Conservation (phyloP, 345 rosid species). For the Hibiscus mutabilis region DNA sequence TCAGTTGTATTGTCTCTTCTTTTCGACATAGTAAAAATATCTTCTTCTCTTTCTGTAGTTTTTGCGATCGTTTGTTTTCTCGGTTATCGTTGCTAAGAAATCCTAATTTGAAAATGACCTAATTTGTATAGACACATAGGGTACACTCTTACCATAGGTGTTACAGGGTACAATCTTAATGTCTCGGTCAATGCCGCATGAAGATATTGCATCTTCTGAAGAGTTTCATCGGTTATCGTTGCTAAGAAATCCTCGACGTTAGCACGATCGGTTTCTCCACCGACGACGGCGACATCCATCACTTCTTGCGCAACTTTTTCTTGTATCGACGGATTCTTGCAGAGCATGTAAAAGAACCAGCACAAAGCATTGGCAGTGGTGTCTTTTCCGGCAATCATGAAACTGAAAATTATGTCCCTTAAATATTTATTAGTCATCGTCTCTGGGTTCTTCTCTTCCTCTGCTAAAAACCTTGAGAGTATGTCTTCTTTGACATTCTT, state of each 20-base stretch:
- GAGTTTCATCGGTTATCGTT: constrained; percentile 33
- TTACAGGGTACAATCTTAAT: constrained; percentile 61
- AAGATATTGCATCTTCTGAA: constrained; percentile 67
- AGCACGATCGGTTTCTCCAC: constrained; percentile 12
- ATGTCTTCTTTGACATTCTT: constrained; percentile 44
- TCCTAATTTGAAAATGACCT: no score
- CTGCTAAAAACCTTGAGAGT: constrained; percentile 45
- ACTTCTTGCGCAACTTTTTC: constrained; percentile 60
- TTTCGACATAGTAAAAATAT: no score
- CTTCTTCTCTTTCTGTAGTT: no score
- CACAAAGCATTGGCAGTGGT: constrained; percentile 33
- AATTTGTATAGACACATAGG: no score
- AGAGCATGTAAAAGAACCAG: constrained; percentile 46
- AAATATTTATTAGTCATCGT: constrained; percentile 51
- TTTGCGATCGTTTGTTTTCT: no score
- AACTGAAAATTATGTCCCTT: constrained; percentile 60
- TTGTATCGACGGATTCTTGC: constrained; percentile 61
- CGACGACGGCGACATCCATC: constrained; percentile 18
- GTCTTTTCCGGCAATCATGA: constrained; percentile 76
- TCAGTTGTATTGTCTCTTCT: no score
- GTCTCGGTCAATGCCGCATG: constrained; percentile 75
- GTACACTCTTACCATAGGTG: constrained; percentile 41
- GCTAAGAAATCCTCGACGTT: constrained; percentile 32
- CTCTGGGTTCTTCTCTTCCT: constrained; percentile 47
- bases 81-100: no score